Percentiles rank a stretch among this genome's conserved stretches.
These are phyloP conservation scores for Peltaster fructicola DNA, from an alignment of 2,329 filamentous ascomycete genomes.

Conservation along the genomic window DNA sequence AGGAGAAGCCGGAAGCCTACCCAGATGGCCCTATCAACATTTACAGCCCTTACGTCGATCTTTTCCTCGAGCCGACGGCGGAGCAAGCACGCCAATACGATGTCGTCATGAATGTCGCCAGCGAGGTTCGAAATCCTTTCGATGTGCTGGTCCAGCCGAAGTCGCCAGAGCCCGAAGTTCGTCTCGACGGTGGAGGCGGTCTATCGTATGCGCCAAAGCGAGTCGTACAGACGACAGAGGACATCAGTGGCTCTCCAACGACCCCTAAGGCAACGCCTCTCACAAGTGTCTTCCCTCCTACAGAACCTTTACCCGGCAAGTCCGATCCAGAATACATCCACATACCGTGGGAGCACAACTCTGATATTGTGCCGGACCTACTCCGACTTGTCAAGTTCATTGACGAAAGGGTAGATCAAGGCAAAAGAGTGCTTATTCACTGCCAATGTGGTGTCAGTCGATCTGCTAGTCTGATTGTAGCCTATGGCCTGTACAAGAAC, in stretches of 20 bases:
- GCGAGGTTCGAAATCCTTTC: slow-evolving; percentile 67
- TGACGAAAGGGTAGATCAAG: slow-evolving; percentile 50
- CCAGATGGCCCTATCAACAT: slow-evolving; percentile 69
- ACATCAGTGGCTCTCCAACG: slow-evolving; percentile 23
- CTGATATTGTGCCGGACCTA: slow-evolving; percentile 63
- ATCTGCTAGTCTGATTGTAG: slow-evolving; percentile 72
- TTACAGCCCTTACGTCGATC: slow-evolving; percentile 57
- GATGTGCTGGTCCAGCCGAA: slow-evolving; percentile 8
- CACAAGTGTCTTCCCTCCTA: slow-evolving; percentile 8
- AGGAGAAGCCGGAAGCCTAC: slow-evolving; percentile 62
- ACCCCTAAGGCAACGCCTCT: slow-evolving; percentile 38
- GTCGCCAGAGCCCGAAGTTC: slow-evolving; percentile 16
- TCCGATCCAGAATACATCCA: slow-evolving; percentile 64
- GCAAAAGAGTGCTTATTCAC: slow-evolving; percentile 65
- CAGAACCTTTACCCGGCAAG: slow-evolving; percentile 21
- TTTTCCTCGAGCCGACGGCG: slow-evolving; percentile 64
- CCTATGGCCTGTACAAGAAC: slow-evolving; percentile 66
- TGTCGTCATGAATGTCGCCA: slow-evolving; percentile 69
- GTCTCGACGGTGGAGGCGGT: slow-evolving; percentile 16
- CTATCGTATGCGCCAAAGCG: slow-evolving; percentile 16
- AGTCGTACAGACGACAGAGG: slow-evolving; percentile 2
- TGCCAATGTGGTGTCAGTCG: slow-evolving; percentile 76
- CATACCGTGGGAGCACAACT: slow-evolving; percentile 78
- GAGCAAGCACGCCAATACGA: slow-evolving; percentile 64
- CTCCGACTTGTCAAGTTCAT: slow-evolving; percentile 60